Base-by-base conservation (phyloP, 495 filamentous ascomycete species). In the Penicillium desertorum region DNA sequence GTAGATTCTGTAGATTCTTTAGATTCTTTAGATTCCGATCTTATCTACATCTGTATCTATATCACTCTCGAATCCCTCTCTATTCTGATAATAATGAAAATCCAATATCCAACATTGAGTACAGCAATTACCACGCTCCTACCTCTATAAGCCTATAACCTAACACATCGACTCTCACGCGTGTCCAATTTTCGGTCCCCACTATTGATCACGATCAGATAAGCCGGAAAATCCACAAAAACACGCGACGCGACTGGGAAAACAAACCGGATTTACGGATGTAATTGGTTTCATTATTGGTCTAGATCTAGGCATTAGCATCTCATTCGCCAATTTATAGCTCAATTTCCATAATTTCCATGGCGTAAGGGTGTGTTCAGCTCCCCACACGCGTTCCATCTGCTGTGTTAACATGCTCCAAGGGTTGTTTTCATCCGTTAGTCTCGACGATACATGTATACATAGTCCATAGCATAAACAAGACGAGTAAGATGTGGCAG, bases 151-250 rank as follows among this genome's bases (percentile, higher is more conserved):
- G 8, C n/a, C 6, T 51, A 39, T 11, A 34, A 30, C 20, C 12
- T 30, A 30, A 32, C n/a, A 10, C 43, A 30, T 17, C n/a, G 7
- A 48, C 39, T 46, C 34, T 25, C 57, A 68, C 60, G 52, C 60
- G 62, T 56, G 45, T 49, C 46, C 39, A 54, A 56, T 41, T 59
- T 60, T 64, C 58, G 36, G 45, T 47, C 49, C 50, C 65, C 60
- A 64, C 63, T 53, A 47, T 62, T 46, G 50, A 62, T 63, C 59
- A 66, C 37, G 63, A 69, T 69, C 66, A 59, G 66, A 69, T 69
- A 69, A 69, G 58, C 56, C 47, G 45, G 41, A 20, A 32, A 51
- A 41, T 47, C 59, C 42, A 56, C 46, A 42, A 58, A 22, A 36
- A 58, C 53, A 46, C 63, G 61, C 63, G 58, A 63, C 66, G 66